Conservation (phyloP, 257 asterid species). For the Solanum lignicaule region DNA sequence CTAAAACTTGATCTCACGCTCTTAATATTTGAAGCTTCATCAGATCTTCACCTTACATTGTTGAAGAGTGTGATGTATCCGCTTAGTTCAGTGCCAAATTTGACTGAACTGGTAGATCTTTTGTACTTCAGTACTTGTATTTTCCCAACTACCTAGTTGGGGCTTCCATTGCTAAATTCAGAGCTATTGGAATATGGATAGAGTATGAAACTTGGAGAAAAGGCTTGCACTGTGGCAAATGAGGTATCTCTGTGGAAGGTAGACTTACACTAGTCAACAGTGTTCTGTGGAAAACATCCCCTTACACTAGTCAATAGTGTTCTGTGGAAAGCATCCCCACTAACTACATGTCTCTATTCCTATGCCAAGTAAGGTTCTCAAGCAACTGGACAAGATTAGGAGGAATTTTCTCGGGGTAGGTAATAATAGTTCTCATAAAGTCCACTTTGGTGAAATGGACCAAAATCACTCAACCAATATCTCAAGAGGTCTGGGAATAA, state of each 20-base stretch:
- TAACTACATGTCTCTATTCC: not conserved
- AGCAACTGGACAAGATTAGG: not conserved
- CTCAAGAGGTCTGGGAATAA: not conserved
- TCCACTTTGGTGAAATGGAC: not conserved
- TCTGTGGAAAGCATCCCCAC: not conserved
- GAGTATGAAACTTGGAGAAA: not conserved
- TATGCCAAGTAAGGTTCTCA: not conserved
- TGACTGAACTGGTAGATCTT: not conserved
- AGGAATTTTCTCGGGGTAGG: not conserved
- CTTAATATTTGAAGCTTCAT: not conserved
- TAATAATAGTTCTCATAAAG: not conserved
- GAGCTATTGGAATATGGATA: not conserved
- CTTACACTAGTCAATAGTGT: not conserved
- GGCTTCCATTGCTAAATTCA: not conserved
- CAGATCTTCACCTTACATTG: not conserved
- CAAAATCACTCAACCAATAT: not conserved
- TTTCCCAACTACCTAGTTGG: not conserved
- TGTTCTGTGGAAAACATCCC: not conserved
- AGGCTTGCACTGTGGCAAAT: not conserved
- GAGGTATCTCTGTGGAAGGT: not conserved
- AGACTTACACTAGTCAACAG: not conserved
- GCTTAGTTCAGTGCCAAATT: not conserved
- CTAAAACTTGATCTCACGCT: not conserved
- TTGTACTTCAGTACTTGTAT: not conserved
- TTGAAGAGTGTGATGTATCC: not conserved